Evolutionary conservation across 331 rosid species (phyloP), one percentile per base, ranked within the genome.

Genomic region (Malus hybrid): DNA sequence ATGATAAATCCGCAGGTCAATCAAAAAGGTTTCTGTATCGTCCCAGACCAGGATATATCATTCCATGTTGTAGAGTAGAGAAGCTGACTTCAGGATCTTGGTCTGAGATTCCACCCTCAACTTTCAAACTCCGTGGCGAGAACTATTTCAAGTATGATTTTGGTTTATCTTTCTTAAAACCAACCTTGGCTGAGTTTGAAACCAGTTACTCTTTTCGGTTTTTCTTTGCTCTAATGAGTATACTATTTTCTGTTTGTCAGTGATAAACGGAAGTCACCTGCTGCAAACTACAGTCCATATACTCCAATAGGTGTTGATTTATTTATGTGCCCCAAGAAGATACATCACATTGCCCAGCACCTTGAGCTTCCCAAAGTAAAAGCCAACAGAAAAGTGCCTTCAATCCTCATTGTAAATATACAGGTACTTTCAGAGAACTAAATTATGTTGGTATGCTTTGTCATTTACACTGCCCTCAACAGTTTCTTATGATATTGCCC

Each of bases 41-140:
- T 44, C 97, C 99, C 4, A 79, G 69, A 86, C 92, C 91, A 15
- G 97, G 97, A 72, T 81, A 39, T 48, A 83, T 46, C 61, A 82
- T 89, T 74, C 93, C 97, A 52, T 78, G 83, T 56, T 87, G 88
- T 78, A 85, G 70, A 59, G 87, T 93, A 91, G 97, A 87, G 75
- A 90, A 82, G 84, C 72, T 69, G 33, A 79, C 80, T 44, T 33
- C 83, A 20, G 96, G 96, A 80, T 87, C 89, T 83, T 94, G 99
- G 99, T 90, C 90, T 61, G 96, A 88, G 87, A 90, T 94, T 86
- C 88, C 93, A 39, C 87, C 99, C 56, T 86, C 97, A 44, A 86
- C 86, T 61, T 94, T 94, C 67, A 88, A 92, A 82, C 97, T 94
- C 63, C 97, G 97, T 1, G 89, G 99, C 3, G 86, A 87, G 83